These are phyloP conservation scores for Climacium dendroides DNA, from an alignment of 225 moss, liverwort and hornwort genomes.

Conservation along the genomic window DNA sequence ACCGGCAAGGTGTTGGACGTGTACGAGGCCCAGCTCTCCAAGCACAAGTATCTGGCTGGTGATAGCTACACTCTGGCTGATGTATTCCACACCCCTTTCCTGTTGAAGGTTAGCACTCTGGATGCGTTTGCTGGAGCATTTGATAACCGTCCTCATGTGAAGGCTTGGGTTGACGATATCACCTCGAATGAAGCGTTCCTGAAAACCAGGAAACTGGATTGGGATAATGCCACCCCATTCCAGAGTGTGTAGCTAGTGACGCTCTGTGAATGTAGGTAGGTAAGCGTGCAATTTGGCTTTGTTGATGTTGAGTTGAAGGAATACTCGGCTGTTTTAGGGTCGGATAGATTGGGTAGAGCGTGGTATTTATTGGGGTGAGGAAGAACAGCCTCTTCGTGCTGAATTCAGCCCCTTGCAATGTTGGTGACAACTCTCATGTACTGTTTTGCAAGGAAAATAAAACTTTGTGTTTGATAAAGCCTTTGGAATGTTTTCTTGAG, in stretches of 20 bases:
- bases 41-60: conserved; percentile 48
- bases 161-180: conserved; percentile 4
- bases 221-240: background rate
- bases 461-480: background rate
- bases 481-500: too few species aligned
- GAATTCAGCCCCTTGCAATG: background rate
- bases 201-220: background rate
- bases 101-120: background rate
- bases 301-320: background rate
- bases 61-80: conserved; percentile 51
- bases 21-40: conserved; percentile 42
- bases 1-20: conserved; percentile 41
- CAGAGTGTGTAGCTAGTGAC: background rate
- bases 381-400: background rate
- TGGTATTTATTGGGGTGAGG: too few species aligned
- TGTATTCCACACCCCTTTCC: conserved; percentile 13
- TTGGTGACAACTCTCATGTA: background rate
- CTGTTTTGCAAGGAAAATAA: background rate
- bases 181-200: background rate
- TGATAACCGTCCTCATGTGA: background rate
- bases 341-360: background rate
- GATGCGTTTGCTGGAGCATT: background rate
- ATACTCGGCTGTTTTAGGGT: background rate
- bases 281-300: background rate
- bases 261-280: too few species aligned